phyloP scores from a whole-genome alignment of 768 basidiomycete species.

The Tricholoma furcatifolium region DNA sequence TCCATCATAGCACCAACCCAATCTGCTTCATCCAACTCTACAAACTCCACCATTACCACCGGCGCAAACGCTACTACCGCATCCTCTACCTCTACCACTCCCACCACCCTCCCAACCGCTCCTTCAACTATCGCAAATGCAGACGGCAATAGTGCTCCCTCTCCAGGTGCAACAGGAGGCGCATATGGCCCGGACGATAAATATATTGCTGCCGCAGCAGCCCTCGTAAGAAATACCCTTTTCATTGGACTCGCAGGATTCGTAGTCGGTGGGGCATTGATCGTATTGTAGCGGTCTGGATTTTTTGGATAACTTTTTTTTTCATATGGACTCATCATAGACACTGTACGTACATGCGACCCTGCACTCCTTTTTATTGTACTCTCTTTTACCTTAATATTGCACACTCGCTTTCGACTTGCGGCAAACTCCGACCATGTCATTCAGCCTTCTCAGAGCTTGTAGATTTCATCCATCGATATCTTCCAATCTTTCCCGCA shows the following conservation, averaged over 20 bases:
- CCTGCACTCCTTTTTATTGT: conserved; percentile 1
- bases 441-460: background rate
- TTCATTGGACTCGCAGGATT: conserved; percentile 43
- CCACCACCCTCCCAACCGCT: conserved; percentile 56
- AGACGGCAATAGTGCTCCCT: conserved; percentile 56
- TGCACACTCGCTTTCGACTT: background rate
- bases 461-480: background rate
- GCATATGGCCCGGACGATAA: conserved; percentile 67
- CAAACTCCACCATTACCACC: conserved; percentile 20
- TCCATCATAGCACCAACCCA: conserved; percentile 13
- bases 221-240: conserved; percentile 43
- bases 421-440: conserved; percentile 11
- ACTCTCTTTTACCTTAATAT: background rate
- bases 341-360: conserved; percentile 8
- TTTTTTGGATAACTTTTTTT: conserved; percentile 3
- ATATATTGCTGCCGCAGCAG: conserved; percentile 58
- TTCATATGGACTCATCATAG: conserved; percentile 11
- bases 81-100: conserved; percentile 22
- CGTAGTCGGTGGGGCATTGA: conserved; percentile 48
- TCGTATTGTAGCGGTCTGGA: conserved; percentile 35
- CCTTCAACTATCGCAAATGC: conserved; percentile 54
- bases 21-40: conserved; percentile 13
- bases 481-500: background rate
- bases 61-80: conserved; percentile 15
- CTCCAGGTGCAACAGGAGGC: conserved; percentile 55